These are phyloP conservation scores for Trichoderma afroharzianum DNA, from an alignment of 2,329 filamentous ascomycete genomes.

Conservation along the genomic window DNA sequence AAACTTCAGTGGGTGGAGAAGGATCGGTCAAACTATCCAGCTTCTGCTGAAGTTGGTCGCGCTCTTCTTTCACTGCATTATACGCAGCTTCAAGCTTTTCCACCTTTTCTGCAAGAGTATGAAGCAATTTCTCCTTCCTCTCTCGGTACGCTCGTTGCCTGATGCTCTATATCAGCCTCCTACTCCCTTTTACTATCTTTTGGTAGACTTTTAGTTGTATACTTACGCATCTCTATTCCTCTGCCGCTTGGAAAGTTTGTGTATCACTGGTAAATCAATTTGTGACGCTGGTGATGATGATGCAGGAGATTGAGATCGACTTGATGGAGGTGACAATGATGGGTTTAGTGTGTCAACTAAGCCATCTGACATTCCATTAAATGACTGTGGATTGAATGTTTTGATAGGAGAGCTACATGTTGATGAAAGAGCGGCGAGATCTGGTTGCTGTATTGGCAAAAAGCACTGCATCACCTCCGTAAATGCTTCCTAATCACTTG, in stretches of 20 bases:
- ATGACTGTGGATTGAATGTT: background rate
- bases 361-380: background rate
- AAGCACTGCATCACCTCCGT: background rate
- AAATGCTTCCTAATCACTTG: background rate
- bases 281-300: background rate
- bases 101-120: background rate
- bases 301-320: background rate
- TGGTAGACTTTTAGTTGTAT: background rate
- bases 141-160: background rate
- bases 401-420: background rate
- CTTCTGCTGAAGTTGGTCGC: background rate
- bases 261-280: background rate
- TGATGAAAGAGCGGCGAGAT: background rate
- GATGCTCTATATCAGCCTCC: background rate
- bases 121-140: background rate
- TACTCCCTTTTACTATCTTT: background rate
- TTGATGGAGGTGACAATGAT: background rate
- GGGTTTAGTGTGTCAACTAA: background rate
- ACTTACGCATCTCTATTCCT: background rate
- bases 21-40: background rate
- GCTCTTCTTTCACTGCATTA: background rate
- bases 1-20: background rate
- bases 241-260: background rate
- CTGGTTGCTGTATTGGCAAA: background rate
- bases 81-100: background rate